Evolutionary conservation across 2,329 filamentous ascomycete species (phyloP).

Genomic region (Leptographium galeiforme): DNA sequence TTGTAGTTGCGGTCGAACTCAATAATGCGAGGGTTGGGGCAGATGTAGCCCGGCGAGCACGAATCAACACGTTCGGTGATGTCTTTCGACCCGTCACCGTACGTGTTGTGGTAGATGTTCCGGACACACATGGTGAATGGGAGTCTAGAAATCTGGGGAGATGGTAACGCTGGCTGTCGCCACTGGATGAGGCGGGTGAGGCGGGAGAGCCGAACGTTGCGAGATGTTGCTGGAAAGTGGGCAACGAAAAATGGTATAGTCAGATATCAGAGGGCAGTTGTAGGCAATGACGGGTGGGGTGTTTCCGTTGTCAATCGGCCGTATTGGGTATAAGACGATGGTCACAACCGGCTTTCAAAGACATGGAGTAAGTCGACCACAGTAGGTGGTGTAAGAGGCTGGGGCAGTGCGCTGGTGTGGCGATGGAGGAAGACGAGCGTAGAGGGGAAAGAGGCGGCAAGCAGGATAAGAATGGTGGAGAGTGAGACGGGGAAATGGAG

Average conservation of each 20-base stretch:
- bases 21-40: conserved; percentile 13
- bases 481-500: neutral
- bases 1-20: conserved; percentile 7
- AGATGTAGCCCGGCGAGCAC: conserved; percentile 17
- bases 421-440: neutral
- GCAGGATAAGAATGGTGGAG: neutral
- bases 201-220: neutral
- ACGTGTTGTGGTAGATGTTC: conserved; percentile 20
- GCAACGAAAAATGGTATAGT: neutral
- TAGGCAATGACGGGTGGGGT: too few relatives aligned
- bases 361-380: conserved; percentile 15
- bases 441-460: neutral
- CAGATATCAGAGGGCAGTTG: neutral
- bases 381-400: neutral
- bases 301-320: conserved; percentile 18
- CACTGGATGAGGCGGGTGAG: neutral
- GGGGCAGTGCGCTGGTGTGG: neutral
- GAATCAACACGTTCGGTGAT: conserved; percentile 18
- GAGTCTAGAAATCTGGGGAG: neutral
- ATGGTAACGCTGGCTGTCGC: too few relatives aligned
- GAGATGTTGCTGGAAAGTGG: neutral
- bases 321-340: conserved; percentile 20
- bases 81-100: conserved; percentile 17
- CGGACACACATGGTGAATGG: conserved; percentile 20
- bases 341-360: conserved; percentile 16